Evolutionary conservation across 495 filamentous ascomycete species (phyloP).

Genomic region (Annulohypoxylon maeteangense): DNA sequence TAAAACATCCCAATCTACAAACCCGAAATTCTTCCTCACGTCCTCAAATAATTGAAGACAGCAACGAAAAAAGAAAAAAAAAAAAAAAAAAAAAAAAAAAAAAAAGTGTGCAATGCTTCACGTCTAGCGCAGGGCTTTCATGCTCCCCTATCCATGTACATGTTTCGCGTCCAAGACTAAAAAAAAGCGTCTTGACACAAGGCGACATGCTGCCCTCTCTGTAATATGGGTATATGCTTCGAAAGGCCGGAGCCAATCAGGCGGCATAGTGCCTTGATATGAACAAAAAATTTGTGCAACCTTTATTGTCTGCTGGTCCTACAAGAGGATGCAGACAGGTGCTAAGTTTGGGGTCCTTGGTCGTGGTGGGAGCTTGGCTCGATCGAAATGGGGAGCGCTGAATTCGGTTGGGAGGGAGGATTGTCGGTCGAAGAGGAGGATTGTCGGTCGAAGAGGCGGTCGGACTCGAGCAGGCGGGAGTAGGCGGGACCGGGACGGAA

Average conservation of each 20-base stretch:
- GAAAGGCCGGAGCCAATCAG: not conserved
- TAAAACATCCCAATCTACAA: not conserved
- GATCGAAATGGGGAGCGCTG: too few species aligned
- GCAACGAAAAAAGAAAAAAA: constrained; percentile 31
- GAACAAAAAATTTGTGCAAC: constrained; percentile 2
- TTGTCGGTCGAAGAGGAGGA: too few species aligned
- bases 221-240: not conserved
- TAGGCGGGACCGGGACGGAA: too few species aligned
- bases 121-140: constrained; percentile 13
- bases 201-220: not conserved
- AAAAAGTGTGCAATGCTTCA: constrained; percentile 21
- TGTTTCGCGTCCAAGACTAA: not conserved
- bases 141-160: not conserved
- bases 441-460: too few species aligned
- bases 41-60: constrained; percentile 26
- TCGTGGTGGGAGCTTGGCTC: not conserved
- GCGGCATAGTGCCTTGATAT: not conserved
- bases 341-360: too few species aligned
- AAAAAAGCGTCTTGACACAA: not conserved
- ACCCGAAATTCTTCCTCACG: constrained; percentile 16
- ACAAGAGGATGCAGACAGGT: not conserved
- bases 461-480: too few species aligned
- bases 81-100: constrained; percentile 38
- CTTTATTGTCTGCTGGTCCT: not conserved
- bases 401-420: too few species aligned